A percentile compares a stretch with the other conserved stretches of the same genome.
These are phyloP conservation scores for Vaccinium darrowii DNA, from an alignment of 148 eudicot species.

Conservation along the genomic window DNA sequence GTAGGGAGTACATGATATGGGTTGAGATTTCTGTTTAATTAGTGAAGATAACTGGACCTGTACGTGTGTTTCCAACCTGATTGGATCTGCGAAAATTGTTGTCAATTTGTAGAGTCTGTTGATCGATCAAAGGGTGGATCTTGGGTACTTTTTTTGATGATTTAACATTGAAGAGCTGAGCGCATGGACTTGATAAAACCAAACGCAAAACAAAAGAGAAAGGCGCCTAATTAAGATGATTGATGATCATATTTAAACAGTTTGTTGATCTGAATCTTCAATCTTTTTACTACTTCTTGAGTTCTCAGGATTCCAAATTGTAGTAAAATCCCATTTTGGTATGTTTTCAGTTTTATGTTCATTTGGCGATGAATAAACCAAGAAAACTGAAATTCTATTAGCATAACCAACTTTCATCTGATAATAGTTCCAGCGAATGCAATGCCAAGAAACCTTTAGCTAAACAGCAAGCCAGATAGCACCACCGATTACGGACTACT, in stretches of 20 bases:
- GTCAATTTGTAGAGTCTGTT: background rate
- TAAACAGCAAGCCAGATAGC: too few relatives aligned
- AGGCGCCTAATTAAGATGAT: too few relatives aligned
- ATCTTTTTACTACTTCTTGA: background rate
- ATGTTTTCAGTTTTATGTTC: background rate
- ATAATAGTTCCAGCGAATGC: background rate
- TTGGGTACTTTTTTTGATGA: background rate
- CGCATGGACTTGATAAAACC: background rate
- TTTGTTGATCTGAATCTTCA: background rate
- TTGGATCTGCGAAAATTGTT: too few relatives aligned
- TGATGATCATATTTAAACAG: background rate
- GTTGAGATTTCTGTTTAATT: too few relatives aligned
- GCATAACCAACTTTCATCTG: background rate
- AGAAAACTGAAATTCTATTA: background rate
- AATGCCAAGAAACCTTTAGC: background rate
- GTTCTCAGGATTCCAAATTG: background rate
- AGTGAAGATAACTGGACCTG: too few relatives aligned
- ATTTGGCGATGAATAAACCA: background rate
- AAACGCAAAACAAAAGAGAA: background rate
- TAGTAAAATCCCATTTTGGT: background rate
- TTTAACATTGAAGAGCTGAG: background rate
- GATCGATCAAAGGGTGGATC: background rate
- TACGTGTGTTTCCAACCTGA: too few relatives aligned
- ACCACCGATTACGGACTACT: too few relatives aligned
- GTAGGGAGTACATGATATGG: too few relatives aligned